Evolutionary conservation across 164 flowering plant genomes (phyloP), one percentile per base, ranked within the genome.

Genomic region (Piper longum): DNA sequence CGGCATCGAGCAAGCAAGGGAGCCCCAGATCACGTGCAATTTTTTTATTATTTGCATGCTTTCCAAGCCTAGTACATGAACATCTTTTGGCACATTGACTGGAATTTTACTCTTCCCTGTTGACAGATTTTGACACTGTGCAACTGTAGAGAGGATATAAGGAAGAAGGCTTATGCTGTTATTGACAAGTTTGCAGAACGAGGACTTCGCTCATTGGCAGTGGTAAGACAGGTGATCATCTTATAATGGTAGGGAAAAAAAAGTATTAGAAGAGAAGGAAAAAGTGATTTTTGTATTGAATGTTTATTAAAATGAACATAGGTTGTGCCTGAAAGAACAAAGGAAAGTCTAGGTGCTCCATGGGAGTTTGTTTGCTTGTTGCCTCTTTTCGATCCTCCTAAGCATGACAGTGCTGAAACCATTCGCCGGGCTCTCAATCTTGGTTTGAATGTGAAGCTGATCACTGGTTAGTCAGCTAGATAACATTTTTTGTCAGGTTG

Each of bases 271-370:
- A 9, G 12, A 13, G 14, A 48, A 5, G 52, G 4, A 2, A 2
- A 9, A 8, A 9, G 9, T 9, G 9, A 8, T 2, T 5, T 9
- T 48, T 2, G 9, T 8, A 48, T 9, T 2, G 8, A 48, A 48
- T 9, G 2, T 48, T 12, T 5, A 9, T 14, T 48, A 48, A 48
- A 48, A 5, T 2, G 14, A 48, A 48, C 14, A 61, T 70, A 72
- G 77, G 73, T 5, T 0, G 48, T 44, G 11, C 48, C 48, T 5
- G 11, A 44, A 6, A 44, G 48, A 44, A 44, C 48, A 11, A 44
- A 44, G 48, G 96, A 87, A 41, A 83, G 93, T 69, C 64, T 82
- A 36, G 97, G 97, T 55, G 88, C 89, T 9, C 96, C 91, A 4
- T 91, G 97, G 96, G 82, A 88, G 56, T 91, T 88, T 66, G 68